Conservation (phyloP, 345 rosid species). For the Crucihimalaya himalaica region DNA sequence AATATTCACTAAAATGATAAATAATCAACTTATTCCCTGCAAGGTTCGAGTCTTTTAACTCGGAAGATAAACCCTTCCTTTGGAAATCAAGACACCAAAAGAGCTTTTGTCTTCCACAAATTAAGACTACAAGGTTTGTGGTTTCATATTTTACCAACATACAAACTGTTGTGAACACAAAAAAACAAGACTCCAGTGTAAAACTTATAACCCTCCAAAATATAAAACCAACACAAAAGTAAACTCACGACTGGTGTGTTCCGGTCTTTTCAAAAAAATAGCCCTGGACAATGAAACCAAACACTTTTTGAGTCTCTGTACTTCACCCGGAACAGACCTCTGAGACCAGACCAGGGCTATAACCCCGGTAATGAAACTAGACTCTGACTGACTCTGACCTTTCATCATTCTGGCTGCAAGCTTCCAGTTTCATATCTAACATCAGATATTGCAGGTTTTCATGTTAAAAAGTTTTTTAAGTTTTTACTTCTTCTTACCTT, state of each 20-base stretch:
- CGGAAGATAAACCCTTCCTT: not conserved
- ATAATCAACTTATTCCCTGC: not conserved
- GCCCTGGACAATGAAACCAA: slow-evolving; percentile 21
- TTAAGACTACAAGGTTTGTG: slow-evolving; percentile 7
- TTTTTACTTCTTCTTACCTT: slow-evolving; percentile 34
- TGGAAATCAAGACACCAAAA: not conserved
- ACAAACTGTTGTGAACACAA: slow-evolving; percentile 27
- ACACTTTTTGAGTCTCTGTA: slow-evolving; percentile 22
- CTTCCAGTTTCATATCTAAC: slow-evolving; percentile 10
- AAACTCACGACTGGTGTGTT: slow-evolving; percentile 4
- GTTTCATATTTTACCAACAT: slow-evolving; percentile 18
- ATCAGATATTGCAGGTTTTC: slow-evolving; percentile 20
- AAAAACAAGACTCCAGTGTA: not conserved
- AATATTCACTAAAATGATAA: not conserved
- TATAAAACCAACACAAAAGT: slow-evolving; percentile 13
- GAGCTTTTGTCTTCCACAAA: not conserved
- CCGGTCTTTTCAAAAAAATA: not conserved
- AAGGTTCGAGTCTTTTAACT: not conserved
- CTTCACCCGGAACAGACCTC: slow-evolving; percentile 11
- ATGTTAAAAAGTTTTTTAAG: not conserved
- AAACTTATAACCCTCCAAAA: slow-evolving; percentile 9
- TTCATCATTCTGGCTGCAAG: slow-evolving; percentile 14
- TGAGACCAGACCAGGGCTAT: not conserved
- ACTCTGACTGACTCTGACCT: slow-evolving; percentile 31
- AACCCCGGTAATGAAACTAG: slow-evolving; percentile 20